phyloP scores from a whole-genome alignment of 202 grass and related monocot species.

The Setaria italica region DNA sequence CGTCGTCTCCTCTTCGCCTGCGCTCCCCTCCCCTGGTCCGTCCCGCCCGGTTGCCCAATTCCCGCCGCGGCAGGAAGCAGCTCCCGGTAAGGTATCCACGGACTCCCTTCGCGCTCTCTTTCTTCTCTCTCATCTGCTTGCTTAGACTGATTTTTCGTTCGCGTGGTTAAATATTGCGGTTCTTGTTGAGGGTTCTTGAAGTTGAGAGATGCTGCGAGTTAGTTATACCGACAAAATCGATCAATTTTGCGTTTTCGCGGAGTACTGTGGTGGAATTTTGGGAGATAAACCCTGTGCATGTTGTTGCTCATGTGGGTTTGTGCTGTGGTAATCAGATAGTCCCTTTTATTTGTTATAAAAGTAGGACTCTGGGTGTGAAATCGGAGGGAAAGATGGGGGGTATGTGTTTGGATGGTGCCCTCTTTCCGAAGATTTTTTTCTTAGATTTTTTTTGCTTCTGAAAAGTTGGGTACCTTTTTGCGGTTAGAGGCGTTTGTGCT shows the following conservation, averaged over 20 bases:
- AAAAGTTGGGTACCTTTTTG: constrained; percentile 42
- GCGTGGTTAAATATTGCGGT: not conserved
- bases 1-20: not conserved
- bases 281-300: not conserved
- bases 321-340: not conserved
- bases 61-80: not conserved
- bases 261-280: constrained; percentile 5
- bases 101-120: not conserved
- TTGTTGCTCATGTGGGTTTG: not conserved
- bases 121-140: not conserved
- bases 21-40: not conserved
- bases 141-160: not conserved
- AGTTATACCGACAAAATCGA: not conserved
- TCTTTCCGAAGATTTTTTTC: constrained; percentile 25
- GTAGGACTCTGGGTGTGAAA: constrained; percentile 21
- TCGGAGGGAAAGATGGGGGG: constrained; percentile 25
- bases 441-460: constrained; percentile 14
- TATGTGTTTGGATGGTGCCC: constrained; percentile 11
- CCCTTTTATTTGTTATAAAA: not conserved
- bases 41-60: not conserved
- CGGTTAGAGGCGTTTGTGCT: constrained; percentile 36
- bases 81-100: constrained; percentile 31
- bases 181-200: constrained; percentile 3
- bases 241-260: not conserved
- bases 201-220: not conserved